Base-by-base conservation (phyloP, 306 rosid species). In the Trifolium repens region DNA sequence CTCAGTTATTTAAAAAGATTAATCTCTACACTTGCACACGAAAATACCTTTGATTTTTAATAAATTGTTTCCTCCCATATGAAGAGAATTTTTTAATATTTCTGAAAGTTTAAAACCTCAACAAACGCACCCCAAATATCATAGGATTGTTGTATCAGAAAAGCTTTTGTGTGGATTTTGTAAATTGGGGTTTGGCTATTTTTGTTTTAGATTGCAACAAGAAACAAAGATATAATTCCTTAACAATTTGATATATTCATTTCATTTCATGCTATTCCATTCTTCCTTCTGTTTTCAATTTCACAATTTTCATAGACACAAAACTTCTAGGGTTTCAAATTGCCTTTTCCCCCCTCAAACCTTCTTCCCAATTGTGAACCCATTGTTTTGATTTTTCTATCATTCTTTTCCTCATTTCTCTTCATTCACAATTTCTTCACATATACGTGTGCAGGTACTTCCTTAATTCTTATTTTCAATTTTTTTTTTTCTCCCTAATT, bases 281-380 rank as follows among this genome's bases (percentile, higher is more conserved):
- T 40, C 46, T 12, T 1, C 13, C 42, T 64, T 24, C 74, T 27
- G 19, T 30, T 72, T 53, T n/a, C 27, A 53, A 72, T 5, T 67
- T 52, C 40, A n/a, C 4, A 46, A 4, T 32, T 59, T 59, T 15
- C 15, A 32, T 3, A 14, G 30, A 57, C 17, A 12, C 24, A 14
- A 44, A 69, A 47, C 26, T 52, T 73, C 3, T 80, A 57, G 84
- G 84, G 80, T 81, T 89, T 83, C 69, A 16, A 16, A 49, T 69
- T 67, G 69, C 63, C 54, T 7, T 66, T 10, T 61, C 7, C n/a
- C 40, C 42, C 67, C 65, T 26, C 1, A 61, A 61, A 32, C 67
- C 67, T 30, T 30, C 66, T 60, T 10, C 42, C 1, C 1, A 59
- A 58, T 58, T 58, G 7, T 19, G 58, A 34, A 82, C 75, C 57